Conservation (phyloP, 1,284 basidiomycete genomes). For the Ganoderma sp. region DNA sequence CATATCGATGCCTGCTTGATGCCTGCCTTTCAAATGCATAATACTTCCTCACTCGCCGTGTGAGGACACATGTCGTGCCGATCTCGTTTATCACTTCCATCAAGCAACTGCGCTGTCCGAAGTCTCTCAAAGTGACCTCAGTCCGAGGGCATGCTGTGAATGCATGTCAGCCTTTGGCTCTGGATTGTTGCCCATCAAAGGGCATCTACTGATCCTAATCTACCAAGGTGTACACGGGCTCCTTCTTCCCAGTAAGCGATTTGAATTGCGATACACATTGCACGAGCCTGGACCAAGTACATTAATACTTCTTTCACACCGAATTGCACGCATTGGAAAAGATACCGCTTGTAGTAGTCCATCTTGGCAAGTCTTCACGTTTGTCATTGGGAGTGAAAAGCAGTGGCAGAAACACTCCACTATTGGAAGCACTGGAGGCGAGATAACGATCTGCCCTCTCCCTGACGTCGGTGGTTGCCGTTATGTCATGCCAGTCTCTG, state of each 20-base stretch:
- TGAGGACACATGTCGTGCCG: slow-evolving; percentile 7
- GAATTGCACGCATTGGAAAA: neutral
- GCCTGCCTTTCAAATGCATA: neutral
- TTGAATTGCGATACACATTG: neutral
- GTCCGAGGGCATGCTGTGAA: neutral
- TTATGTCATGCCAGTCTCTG: no score
- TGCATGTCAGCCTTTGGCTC: neutral
- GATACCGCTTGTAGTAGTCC: neutral
- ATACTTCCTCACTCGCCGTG: slow-evolving; percentile 7
- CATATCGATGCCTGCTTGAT: neutral
- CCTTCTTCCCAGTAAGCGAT: neutral
- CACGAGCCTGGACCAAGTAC: neutral
- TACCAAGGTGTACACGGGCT: neutral
- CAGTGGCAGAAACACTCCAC: no score
- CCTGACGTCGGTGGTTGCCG: neutral
- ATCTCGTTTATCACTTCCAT: slow-evolving; percentile 10
- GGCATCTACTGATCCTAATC: neutral
- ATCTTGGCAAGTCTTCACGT: neutral
- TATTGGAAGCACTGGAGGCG: neutral
- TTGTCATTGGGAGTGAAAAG: no score
- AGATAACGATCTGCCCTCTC: neutral
- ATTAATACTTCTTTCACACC: neutral
- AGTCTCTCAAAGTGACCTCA: neutral
- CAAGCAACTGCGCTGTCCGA: neutral
- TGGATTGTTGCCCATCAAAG: neutral